These are phyloP conservation scores for Lachnellula subtilissima DNA, from an alignment of 2,329 filamentous ascomycete species.

Conservation along the genomic window DNA sequence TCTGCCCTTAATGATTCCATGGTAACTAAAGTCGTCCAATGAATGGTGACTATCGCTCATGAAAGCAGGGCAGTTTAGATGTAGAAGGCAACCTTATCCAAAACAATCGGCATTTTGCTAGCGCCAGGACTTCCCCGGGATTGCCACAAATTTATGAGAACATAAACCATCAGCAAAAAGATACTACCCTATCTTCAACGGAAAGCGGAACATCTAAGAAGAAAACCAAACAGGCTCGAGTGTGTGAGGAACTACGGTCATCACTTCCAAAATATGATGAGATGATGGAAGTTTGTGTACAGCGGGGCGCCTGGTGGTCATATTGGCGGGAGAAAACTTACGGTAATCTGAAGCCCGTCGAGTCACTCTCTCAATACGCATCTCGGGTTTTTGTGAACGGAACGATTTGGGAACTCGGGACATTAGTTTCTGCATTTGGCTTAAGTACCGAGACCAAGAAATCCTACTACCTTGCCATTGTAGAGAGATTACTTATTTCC, in stretches of 20 bases:
- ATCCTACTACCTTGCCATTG: slow-evolving; percentile 9
- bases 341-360: slow-evolving; percentile 10
- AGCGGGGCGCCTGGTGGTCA: slow-evolving; percentile 1
- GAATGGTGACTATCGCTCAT: too few species aligned
- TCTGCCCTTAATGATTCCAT: slow-evolving; percentile 1
- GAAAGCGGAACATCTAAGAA: too few species aligned
- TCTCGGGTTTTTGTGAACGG: slow-evolving; percentile 33
- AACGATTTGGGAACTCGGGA: slow-evolving; percentile 36
- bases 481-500: slow-evolving; percentile 37
- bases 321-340: neutral
- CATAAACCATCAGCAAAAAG: neutral
- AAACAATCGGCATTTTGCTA: neutral
- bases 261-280: slow-evolving; percentile 1
- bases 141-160: neutral
- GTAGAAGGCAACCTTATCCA: too few species aligned
- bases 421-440: slow-evolving; percentile 35
- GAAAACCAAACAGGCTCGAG: neutral
- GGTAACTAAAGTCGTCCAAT: neutral
- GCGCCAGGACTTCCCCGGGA: neutral
- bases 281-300: neutral
- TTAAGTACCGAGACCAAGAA: slow-evolving; percentile 27
- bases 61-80: too few species aligned
- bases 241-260: slow-evolving; percentile 1
- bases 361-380: slow-evolving; percentile 32
- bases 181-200: too few species aligned